phyloP scores from a whole-genome alignment of 1,284 basidiomycete genomes.

The Sporisorium graminicola region DNA sequence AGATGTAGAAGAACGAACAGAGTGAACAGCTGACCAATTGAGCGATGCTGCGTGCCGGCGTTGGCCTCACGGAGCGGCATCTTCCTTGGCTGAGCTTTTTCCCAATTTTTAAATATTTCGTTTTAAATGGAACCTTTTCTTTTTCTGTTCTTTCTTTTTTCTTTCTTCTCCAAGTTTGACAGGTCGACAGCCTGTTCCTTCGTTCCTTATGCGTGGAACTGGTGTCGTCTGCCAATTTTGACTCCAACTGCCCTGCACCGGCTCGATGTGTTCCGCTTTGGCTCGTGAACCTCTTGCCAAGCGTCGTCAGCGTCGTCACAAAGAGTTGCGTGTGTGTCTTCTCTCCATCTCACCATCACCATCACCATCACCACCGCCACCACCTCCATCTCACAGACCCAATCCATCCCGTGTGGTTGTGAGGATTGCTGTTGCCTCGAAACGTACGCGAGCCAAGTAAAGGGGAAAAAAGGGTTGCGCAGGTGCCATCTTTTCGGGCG shows the following conservation, averaged over 20 bases:
- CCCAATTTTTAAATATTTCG: neutral
- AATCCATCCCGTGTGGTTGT: neutral
- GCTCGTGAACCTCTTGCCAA: neutral
- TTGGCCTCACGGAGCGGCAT: neutral
- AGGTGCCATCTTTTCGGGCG: slow-evolving; percentile 2
- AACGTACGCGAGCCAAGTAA: neutral
- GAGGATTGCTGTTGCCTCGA: neutral
- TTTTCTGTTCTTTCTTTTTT: neutral
- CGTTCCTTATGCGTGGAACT: neutral
- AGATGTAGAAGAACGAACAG: neutral
- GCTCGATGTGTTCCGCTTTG: slow-evolving; percentile 15
- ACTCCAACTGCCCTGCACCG: slow-evolving; percentile 1
- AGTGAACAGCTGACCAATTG: neutral
- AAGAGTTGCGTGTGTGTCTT: neutral
- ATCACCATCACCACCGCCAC: slow-evolving; percentile 12
- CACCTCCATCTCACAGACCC: neutral
- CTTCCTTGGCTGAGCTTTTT: neutral
- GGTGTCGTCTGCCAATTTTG: slow-evolving; percentile 7
- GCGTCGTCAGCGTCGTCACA: slow-evolving; percentile 48
- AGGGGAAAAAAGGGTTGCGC: neutral
- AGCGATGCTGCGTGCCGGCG: slow-evolving; percentile 1
- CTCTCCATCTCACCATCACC: slow-evolving; percentile 15
- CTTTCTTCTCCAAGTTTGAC: neutral
- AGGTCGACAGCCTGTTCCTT: neutral
- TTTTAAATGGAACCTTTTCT: too few species aligned